Evolutionary conservation across 2,329 filamentous ascomycete species (phyloP).

Genomic region (Colletotrichum chrysophilum): DNA sequence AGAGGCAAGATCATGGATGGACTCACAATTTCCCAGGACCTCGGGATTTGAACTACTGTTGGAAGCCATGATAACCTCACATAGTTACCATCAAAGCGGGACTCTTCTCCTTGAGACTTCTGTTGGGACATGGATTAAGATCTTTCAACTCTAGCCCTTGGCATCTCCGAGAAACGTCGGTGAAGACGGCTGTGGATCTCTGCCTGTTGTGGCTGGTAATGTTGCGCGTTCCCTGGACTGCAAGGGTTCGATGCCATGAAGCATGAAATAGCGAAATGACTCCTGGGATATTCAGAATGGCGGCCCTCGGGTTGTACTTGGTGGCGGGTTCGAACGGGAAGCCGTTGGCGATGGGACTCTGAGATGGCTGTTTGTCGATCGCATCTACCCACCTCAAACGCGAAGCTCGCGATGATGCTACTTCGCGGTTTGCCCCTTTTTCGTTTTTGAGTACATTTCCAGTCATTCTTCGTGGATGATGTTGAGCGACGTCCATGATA

Average conservation of each 20-base stretch:
- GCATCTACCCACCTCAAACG: background rate
- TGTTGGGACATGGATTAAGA: background rate
- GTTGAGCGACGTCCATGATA: background rate
- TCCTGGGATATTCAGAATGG: background rate
- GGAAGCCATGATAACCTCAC: background rate
- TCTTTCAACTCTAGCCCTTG: fast-evolving
- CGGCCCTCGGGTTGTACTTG: background rate
- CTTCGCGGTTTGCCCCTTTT: background rate
- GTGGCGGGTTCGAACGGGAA: background rate
- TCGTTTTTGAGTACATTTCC: background rate
- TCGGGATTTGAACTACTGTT: background rate
- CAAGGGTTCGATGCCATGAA: background rate
- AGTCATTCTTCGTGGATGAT: background rate
- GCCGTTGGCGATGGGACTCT: background rate
- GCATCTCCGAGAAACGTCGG: background rate
- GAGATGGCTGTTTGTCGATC: background rate
- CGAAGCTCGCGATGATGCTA: background rate
- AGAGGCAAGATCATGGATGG: background rate
- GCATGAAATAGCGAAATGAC: background rate
- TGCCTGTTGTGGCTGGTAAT: background rate
- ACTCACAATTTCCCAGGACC: background rate
- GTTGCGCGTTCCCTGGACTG: background rate
- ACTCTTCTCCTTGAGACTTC: background rate
- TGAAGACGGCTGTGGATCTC: background rate
- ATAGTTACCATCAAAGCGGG: background rate